Evolutionary conservation across 768 basidiomycete genomes (phyloP).

Genomic region (Symmetrospora coprosmae): DNA sequence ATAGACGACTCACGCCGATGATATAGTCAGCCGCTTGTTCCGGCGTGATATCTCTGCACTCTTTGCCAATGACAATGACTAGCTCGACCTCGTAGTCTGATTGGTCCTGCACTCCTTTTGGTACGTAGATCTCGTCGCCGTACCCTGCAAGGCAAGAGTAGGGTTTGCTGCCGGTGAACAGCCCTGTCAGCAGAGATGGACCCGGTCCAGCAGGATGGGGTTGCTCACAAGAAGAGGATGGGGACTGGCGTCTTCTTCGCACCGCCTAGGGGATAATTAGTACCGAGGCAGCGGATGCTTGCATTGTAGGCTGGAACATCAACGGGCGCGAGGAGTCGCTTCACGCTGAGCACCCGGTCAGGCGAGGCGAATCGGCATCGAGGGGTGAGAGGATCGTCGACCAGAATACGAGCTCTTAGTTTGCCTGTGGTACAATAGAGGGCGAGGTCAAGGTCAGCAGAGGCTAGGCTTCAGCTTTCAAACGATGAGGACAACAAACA

Average conservation of each 20-base stretch:
- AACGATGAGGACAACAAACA: background rate
- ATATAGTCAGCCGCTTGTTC: conserved; percentile 1
- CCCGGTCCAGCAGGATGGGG: too few relatives aligned
- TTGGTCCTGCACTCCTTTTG: conserved; percentile 14
- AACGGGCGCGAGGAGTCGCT: conserved; percentile 10
- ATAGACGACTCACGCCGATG: conserved; percentile 1
- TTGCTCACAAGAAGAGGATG: conserved; percentile 17
- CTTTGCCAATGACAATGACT: conserved; percentile 22
- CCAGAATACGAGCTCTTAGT: conserved; percentile 1
- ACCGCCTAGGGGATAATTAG: conserved; percentile 10
- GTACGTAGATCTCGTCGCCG: conserved; percentile 5
- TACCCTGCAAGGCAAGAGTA: conserved; percentile 18
- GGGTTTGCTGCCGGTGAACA: conserved; percentile 17
- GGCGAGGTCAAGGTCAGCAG: background rate
- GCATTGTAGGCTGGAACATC: conserved; percentile 8
- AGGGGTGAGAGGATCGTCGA: background rate
- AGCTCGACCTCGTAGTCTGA: conserved; percentile 18
- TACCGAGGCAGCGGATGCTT: conserved; percentile 13
- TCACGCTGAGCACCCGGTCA: conserved; percentile 4
- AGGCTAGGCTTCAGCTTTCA: background rate
- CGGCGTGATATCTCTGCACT: background rate
- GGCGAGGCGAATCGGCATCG: background rate
- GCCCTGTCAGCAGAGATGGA: too few relatives aligned
- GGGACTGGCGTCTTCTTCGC: conserved; percentile 15
- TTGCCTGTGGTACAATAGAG: background rate